Base-by-base conservation (phyloP, 345 rosid species). In the Hibiscus mutabilis region DNA sequence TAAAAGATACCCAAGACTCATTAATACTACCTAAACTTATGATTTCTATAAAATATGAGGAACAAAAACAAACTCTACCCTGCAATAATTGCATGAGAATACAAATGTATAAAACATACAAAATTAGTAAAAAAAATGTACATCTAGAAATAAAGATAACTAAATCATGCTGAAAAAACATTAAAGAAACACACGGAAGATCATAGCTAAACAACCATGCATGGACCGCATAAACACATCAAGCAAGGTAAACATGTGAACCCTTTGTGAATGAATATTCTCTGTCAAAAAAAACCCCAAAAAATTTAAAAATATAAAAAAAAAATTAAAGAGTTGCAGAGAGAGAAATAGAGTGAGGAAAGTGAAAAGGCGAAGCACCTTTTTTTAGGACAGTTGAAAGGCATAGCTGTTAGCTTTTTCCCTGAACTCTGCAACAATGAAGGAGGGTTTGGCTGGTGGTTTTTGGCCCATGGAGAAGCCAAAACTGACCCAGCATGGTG, bases 301-400 rank as follows among this genome's bases (percentile, higher is more conserved):
- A 46, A 46, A 46, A 3, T 16, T 46, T 46, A 11, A 46, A 46
- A 49, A 49, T 14, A 49, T 2, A n/a, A n/a, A 2, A 6, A 16
- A 46, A 44, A 53, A 63, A 0, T 1, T 42, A 46, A 29, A 63
- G 5, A 58, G 57, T 3, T 6, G 42, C 42, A 37, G 21, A 68
- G 22, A 55, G 5, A 37, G 22, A 47, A 14, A 47, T 14, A 47
- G 52, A 47, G 52, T 2, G n/a, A 49, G n/a, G 18, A 16, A 40
- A 49, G 11, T 33, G 70, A 83, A 87, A 83, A 73, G 80, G 60
- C 75, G 74, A n/a, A 31, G 69, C 0, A 88, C 96, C 96, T 88
- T 82, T 90, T 90, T 88, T 88, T 92, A 73, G 90, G 86, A 71
- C 59, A 74, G 79, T 73, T 81, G 80, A 79, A 29, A 42, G 53